Evolutionary conservation across 257 asterid genomes (phyloP).

Genomic region (Galeopsis tetrahit): DNA sequence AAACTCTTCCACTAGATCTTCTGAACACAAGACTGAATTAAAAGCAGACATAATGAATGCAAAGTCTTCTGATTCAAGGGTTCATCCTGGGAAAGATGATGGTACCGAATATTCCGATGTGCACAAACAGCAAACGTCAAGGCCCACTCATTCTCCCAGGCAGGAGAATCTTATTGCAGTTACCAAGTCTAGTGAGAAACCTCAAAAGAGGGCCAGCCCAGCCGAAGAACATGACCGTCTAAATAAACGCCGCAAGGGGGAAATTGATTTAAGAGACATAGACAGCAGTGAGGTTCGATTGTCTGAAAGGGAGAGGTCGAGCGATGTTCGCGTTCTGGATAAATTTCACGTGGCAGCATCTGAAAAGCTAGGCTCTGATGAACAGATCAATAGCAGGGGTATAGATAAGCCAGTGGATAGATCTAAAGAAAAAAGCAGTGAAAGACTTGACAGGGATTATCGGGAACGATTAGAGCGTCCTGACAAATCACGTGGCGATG

Average conservation of each 20-base stretch:
- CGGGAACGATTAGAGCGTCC: constrained; percentile 76
- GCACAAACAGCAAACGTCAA: constrained; percentile 59
- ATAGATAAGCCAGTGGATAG: constrained; percentile 67
- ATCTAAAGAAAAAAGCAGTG: constrained; percentile 80
- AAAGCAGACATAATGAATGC: constrained; percentile 53
- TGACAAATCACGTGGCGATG: constrained; percentile 86
- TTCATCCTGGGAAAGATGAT: constrained; percentile 66
- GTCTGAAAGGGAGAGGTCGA: constrained; percentile 74
- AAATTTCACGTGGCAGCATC: constrained; percentile 52
- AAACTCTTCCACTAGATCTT: constrained; percentile 52
- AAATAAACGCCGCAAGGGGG: constrained; percentile 89
- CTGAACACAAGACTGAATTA: constrained; percentile 56
- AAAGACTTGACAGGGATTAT: constrained; percentile 82
- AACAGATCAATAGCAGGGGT: constrained; percentile 54
- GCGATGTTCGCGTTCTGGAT: constrained; percentile 58
- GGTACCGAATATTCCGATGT: constrained; percentile 57
- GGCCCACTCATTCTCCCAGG: constrained; percentile 78
- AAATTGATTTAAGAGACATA: constrained; percentile 65
- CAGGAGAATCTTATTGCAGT: constrained; percentile 57
- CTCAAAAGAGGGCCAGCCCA: constrained; percentile 83
- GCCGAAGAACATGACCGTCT: constrained; percentile 81
- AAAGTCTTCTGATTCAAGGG: constrained; percentile 62
- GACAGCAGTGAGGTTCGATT: constrained; percentile 68
- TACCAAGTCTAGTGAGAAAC: constrained; percentile 65
- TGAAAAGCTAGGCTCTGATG: constrained; percentile 70